Evolutionary conservation across 1,284 basidiomycete genomes (phyloP).

Genomic region (Apiotrichum gracile): DNA sequence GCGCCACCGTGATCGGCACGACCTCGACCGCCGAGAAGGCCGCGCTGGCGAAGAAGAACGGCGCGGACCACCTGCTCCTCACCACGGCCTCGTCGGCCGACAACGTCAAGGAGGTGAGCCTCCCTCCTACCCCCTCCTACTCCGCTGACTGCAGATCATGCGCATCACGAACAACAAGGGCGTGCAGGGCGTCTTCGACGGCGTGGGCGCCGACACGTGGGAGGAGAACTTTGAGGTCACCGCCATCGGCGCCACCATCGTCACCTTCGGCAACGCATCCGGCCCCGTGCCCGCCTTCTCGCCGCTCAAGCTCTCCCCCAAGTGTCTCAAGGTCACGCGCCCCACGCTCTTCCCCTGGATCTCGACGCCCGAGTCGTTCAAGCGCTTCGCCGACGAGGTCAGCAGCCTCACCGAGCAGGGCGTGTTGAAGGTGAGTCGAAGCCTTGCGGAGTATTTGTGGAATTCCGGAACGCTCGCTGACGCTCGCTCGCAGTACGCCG

Average conservation of each 20-base stretch:
- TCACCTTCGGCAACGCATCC: slow-evolving; percentile 85
- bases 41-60: slow-evolving; percentile 68
- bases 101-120: slow-evolving; percentile 56
- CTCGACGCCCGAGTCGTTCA: slow-evolving; percentile 63
- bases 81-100: slow-evolving; percentile 58
- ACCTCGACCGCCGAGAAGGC: slow-evolving; percentile 82
- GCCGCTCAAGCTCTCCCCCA: slow-evolving; percentile 66
- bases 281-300: slow-evolving; percentile 54
- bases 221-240: slow-evolving; percentile 75
- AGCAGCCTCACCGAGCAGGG: slow-evolving; percentile 61
- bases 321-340: slow-evolving; percentile 74
- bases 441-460: not conserved
- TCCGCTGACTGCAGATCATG: slow-evolving; percentile 52
- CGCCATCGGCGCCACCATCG: slow-evolving; percentile 65
- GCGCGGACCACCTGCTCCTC: slow-evolving; percentile 80
- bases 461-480: not conserved
- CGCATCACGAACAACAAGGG: slow-evolving; percentile 73
- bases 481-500: slow-evolving; percentile 48
- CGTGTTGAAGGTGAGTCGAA: slow-evolving; percentile 53
- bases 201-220: slow-evolving; percentile 91
- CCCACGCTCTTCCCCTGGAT: slow-evolving; percentile 61
- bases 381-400: slow-evolving; percentile 61
- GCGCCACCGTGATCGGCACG: slow-evolving; percentile 90
- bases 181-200: slow-evolving; percentile 79
- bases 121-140: not conserved